Evolutionary conservation across 129 eudicot species (phyloP), one percentile per base, ranked within the genome.

Genomic region (Sambucus nigra): DNA sequence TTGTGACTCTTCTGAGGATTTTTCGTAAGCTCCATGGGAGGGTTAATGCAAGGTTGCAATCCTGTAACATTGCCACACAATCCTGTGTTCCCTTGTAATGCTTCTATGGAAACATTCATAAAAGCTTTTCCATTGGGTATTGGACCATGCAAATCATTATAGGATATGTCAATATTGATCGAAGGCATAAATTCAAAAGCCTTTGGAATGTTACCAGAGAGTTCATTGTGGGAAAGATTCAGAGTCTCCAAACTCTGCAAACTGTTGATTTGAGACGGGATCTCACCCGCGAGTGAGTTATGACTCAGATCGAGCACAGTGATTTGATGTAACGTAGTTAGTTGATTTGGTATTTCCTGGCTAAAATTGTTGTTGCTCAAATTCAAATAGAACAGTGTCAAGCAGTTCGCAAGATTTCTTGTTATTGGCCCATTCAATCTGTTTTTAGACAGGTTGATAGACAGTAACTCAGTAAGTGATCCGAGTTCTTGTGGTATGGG

Each of bases 401-500:
- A 21, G 25, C 70, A 53, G 9, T 64, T 47, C 41, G 32, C 44
- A 4, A 42, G 2, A 2, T 17, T 6, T 1, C n/a, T 45, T 7
- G 44, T 45, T 40, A 76, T 47, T 12, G 49, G 13, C 54, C 81
- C 81, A 24, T 15, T 71, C 26, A 78, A 33, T 4, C 18, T 48
- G 48, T 79, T 79, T 5, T 17, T 22, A 9, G 81, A 67, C 15
- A 79, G 52, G 22, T 79, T 75, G 16, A 74, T 70, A 8, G 2
- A 9, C 7, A 9, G 35, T 13, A 79, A 57, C 12, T 70, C 12
- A 5, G 35, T n/a, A 2, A 61, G 21, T 13, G 31, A 16, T 23
- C 83, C 73, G 4, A 80, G 51, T 2, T 76, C 77, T 51, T 5
- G 42, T 0, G 83, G 83, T 15, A 80, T 19, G 5, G 17, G 19